Conservation (phyloP, 352 stramenopile genomes). For the Pythium biforme region DNA sequence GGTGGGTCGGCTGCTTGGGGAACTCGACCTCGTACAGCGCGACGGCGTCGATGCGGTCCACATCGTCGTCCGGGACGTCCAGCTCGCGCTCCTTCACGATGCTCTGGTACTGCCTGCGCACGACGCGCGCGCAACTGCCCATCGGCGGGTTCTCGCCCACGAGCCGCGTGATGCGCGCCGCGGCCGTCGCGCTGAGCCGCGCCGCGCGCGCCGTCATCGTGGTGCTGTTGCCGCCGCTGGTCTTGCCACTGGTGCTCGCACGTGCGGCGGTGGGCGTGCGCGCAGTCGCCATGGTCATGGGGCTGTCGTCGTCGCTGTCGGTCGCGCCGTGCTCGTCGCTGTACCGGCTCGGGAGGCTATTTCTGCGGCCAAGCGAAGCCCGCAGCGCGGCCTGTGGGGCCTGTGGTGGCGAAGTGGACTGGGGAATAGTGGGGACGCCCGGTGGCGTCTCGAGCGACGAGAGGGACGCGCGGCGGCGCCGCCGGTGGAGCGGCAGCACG, state of each 20-base stretch:
- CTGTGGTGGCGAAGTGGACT: too few relatives aligned
- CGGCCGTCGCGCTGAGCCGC: conserved; percentile 14
- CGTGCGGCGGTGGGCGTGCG: not conserved
- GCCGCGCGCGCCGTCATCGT: conserved; percentile 8
- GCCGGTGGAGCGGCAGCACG: conserved; percentile 2
- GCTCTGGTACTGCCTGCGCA: conserved; percentile 45
- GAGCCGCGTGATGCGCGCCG: conserved; percentile 30
- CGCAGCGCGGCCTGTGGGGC: not conserved
- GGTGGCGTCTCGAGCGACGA: not conserved
- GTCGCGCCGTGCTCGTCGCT: conserved; percentile 5
- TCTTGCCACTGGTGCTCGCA: too few relatives aligned
- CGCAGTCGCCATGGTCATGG: not conserved
- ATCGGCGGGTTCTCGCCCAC: conserved; percentile 38
- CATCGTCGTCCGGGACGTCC: conserved; percentile 28
- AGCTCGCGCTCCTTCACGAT: conserved; percentile 34
- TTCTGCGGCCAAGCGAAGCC: not conserved
- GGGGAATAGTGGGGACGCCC: too few relatives aligned
- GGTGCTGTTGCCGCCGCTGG: not conserved
- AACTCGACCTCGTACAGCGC: conserved; percentile 60
- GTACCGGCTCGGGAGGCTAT: conserved; percentile 4
- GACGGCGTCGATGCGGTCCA: conserved; percentile 36
- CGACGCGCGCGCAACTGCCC: conserved; percentile 35
- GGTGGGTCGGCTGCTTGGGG: conserved; percentile 21
- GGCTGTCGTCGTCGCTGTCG: conserved; percentile 1
- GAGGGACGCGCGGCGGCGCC: conserved; percentile 4